Conservation (phyloP, 257 asterid species). For the Solanum gracilifrons region DNA sequence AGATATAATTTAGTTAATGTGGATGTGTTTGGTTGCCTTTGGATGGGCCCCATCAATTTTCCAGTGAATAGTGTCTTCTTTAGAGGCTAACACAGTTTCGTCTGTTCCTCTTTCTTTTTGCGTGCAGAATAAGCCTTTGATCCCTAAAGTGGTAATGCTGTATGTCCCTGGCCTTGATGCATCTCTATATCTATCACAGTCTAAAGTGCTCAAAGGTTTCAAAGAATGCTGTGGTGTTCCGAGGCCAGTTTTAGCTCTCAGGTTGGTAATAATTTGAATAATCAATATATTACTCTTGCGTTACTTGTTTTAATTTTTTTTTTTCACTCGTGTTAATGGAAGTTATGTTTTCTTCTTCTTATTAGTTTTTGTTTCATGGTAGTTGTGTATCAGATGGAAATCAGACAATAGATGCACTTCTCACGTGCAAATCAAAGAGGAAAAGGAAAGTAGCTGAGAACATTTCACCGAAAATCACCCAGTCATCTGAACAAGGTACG, state of each 20-base stretch:
- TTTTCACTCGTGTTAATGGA: not conserved
- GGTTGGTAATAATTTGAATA: slow-evolving; percentile 25
- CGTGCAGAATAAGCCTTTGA: slow-evolving; percentile 88
- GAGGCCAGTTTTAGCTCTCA: slow-evolving; percentile 79
- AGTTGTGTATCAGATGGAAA: slow-evolving; percentile 87
- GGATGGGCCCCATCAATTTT: not conserved
- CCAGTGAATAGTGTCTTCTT: not conserved
- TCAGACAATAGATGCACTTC: slow-evolving; percentile 87
- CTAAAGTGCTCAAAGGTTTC: slow-evolving; percentile 56
- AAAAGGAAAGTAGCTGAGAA: slow-evolving; percentile 56
- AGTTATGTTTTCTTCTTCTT: not conserved
- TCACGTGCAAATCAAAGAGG: slow-evolving; percentile 79
- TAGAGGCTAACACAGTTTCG: not conserved
- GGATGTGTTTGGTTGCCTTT: not conserved
- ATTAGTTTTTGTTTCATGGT: slow-evolving; percentile 24
- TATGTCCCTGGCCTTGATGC: slow-evolving; percentile 97
- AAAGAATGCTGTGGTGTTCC: slow-evolving; percentile 80
- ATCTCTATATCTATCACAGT: slow-evolving; percentile 75
- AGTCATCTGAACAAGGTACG: slow-evolving; percentile 43
- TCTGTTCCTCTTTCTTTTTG: slow-evolving; percentile 1
- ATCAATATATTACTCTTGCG: not conserved
- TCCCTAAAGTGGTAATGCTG: slow-evolving; percentile 85
- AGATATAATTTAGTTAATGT: not conserved
- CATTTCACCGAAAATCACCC: slow-evolving; percentile 27
- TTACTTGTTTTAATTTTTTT: not conserved